phyloP scores from a whole-genome alignment of 2,329 filamentous ascomycete species.

The Diaporthe caulivora region DNA sequence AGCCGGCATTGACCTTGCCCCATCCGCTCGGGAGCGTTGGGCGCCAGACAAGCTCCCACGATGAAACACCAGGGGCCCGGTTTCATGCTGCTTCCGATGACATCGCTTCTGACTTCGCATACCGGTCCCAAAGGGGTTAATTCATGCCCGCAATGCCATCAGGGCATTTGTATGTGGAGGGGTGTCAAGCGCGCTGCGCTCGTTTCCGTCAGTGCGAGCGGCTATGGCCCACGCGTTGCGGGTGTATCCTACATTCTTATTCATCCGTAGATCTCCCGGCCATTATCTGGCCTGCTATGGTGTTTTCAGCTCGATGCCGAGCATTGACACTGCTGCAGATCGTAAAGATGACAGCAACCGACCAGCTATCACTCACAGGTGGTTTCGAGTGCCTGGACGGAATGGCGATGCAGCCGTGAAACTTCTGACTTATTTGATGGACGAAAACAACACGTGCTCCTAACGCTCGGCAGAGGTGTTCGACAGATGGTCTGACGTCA shows the following conservation, averaged over 20 bases:
- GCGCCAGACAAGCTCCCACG: constrained; percentile 11
- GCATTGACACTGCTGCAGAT: neutral
- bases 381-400: neutral
- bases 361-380: neutral
- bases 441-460: neutral
- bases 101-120: neutral
- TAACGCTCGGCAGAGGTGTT: neutral
- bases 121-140: neutral
- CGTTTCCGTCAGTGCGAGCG: constrained; percentile 17
- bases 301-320: constrained; percentile 9
- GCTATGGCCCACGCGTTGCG: neutral
- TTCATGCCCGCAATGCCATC: neutral
- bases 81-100: constrained; percentile 19
- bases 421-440: neutral
- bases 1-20: constrained; percentile 3
- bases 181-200: neutral
- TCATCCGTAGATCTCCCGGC: neutral
- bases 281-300: constrained; percentile 6
- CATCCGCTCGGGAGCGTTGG: neutral
- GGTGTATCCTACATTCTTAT: neutral
- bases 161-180: neutral
- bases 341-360: neutral
- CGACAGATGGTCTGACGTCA: neutral
- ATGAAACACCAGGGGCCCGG: constrained; percentile 19
- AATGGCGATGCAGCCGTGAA: neutral